Percentiles rank a stretch among this genome's conserved stretches.
These are phyloP conservation scores for Herpotrichia juniperi DNA, from an alignment of 2,329 filamentous ascomycete genomes.

Conservation along the genomic window DNA sequence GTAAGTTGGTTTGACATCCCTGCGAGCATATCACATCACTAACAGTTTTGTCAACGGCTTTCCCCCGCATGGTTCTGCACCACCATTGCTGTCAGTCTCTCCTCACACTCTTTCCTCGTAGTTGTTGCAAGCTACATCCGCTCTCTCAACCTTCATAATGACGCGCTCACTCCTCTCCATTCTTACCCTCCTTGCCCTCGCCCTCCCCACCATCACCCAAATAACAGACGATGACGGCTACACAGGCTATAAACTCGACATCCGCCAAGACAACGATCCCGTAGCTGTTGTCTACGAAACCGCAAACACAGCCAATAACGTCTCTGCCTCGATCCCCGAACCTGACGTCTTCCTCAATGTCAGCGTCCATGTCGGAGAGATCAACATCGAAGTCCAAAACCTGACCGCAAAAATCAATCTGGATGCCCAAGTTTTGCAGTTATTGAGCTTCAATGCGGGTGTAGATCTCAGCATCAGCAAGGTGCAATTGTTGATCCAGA, in stretches of 20 bases:
- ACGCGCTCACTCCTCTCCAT: slow-evolving; percentile 32
- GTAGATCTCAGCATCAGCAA: slow-evolving; percentile 65
- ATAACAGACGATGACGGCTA: slow-evolving; percentile 55
- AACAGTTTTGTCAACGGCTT: slow-evolving; percentile 27
- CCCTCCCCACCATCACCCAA: slow-evolving; percentile 39
- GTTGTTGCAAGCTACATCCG: slow-evolving; percentile 30
- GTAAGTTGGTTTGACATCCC: slow-evolving; percentile 24
- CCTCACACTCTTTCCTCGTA: slow-evolving; percentile 22
- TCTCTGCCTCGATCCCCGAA: slow-evolving; percentile 50
- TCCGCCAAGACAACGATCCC: slow-evolving; percentile 55
- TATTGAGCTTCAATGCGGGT: slow-evolving; percentile 66
- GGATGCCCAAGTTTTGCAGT: slow-evolving; percentile 63
- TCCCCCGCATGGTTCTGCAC: slow-evolving; percentile 21
- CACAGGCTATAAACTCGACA: slow-evolving; percentile 60
- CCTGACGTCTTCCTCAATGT: slow-evolving; percentile 69
- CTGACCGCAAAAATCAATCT: slow-evolving; percentile 67
- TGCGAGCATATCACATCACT: slow-evolving; percentile 23
- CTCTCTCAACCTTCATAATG: slow-evolving; percentile 25
- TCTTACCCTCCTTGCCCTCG: slow-evolving; percentile 39
- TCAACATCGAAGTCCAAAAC: slow-evolving; percentile 64
- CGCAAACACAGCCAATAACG: slow-evolving; percentile 53
- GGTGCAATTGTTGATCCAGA: slow-evolving; percentile 62
- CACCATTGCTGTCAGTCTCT: slow-evolving; percentile 22
- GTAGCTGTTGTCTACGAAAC: slow-evolving; percentile 62
- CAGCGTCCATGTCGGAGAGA: slow-evolving; percentile 62